Percentiles rank a stretch among this genome's conserved stretches.
Conservation (phyloP, 257 asterid genomes). For the Asclepias syriaca region DNA sequence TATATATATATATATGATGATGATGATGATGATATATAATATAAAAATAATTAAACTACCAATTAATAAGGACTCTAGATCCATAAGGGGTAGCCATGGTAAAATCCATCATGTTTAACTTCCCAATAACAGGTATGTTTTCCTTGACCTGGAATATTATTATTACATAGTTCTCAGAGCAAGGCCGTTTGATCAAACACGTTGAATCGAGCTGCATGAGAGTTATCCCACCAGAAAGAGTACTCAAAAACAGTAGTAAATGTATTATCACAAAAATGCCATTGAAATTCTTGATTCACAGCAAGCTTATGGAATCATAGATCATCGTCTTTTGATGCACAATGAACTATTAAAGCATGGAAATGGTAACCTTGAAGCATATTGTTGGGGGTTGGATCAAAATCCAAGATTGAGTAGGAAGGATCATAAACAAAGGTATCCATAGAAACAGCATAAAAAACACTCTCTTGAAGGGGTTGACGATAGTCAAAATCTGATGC, state of each 20-base stretch:
- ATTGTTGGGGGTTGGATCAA: constrained; percentile 15
- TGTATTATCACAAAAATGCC: too few relatives aligned
- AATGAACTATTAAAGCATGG: not conserved
- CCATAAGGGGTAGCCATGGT: not conserved
- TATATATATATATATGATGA: too few relatives aligned
- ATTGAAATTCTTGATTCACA: too few relatives aligned
- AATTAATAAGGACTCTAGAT: too few relatives aligned
- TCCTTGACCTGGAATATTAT: not conserved
- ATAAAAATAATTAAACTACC: too few relatives aligned
- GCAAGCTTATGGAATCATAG: too few relatives aligned
- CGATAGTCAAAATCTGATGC: constrained; percentile 1
- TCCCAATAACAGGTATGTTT: not conserved
- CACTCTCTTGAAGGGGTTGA: constrained; percentile 19
- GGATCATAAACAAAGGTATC: constrained; percentile 30
- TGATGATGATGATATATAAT: too few relatives aligned
- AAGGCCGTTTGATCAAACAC: not conserved
- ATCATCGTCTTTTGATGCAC: too few relatives aligned
- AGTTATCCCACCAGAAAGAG: not conserved
- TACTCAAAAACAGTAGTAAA: too few relatives aligned
- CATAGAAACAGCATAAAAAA: constrained; percentile 25
- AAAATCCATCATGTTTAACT: not conserved
- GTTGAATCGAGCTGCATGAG: not conserved
- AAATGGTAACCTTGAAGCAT: constrained; percentile 27
- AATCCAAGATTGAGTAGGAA: constrained; percentile 21
- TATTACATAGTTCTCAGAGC: not conserved